phyloP scores from a whole-genome alignment of 768 basidiomycete species.

The Mycena rosella region DNA sequence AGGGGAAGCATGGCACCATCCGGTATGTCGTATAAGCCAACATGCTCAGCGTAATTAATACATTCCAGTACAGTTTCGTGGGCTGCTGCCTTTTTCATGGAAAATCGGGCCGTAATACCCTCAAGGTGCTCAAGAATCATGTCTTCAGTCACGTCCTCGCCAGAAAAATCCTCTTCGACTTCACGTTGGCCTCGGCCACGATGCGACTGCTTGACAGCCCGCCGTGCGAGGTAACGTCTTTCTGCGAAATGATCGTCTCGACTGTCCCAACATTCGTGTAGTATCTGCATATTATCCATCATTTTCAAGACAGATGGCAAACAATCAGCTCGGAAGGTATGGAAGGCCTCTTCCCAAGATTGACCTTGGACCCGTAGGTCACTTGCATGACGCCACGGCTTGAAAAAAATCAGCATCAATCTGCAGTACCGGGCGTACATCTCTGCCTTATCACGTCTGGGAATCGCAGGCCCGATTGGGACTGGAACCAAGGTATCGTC shows the following conservation, averaged over 20 bases:
- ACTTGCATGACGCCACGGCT: conserved; percentile 50
- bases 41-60: conserved; percentile 1
- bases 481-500: conserved; percentile 45
- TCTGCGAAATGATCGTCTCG: conserved; percentile 24
- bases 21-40: neutral
- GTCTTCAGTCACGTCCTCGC: conserved; percentile 23
- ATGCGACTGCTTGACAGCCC: conserved; percentile 1
- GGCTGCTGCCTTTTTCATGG: conserved; percentile 9
- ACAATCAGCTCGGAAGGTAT: conserved; percentile 26
- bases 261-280: conserved; percentile 44
- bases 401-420: conserved; percentile 58
- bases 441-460: conserved; percentile 43
- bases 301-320: conserved; percentile 18
- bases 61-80: conserved; percentile 11
- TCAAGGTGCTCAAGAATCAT: conserved; percentile 38
- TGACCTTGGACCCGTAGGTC: conserved; percentile 41
- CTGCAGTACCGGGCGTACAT: conserved; percentile 42
- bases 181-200: neutral
- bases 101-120: conserved; percentile 6
- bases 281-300: conserved; percentile 56
- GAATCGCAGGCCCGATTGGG: conserved; percentile 50
- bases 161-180: conserved; percentile 16
- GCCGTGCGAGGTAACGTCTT: conserved; percentile 9
- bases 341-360: conserved; percentile 49
- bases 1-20: too few species aligned